A percentile compares a stretch with the other conserved stretches of the same genome.
These are phyloP conservation scores for Gnomoniopsis sp. DNA, from an alignment of 2,329 filamentous ascomycete species.

Conservation along the genomic window DNA sequence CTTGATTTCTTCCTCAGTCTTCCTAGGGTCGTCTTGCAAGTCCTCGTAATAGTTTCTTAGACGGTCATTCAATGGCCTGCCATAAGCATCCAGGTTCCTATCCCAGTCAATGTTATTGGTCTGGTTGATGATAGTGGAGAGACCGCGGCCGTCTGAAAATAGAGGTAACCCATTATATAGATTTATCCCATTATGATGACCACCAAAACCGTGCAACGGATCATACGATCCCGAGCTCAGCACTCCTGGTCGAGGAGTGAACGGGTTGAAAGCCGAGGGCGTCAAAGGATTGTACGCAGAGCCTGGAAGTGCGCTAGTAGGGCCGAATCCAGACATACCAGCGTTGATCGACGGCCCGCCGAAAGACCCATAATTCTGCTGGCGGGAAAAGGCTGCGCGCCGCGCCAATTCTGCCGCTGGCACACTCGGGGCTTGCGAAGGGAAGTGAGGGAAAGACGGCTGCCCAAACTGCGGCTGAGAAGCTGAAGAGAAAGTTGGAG, in stretches of 20 bases:
- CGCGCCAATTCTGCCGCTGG: constrained; percentile 21
- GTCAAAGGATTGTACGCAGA: background rate
- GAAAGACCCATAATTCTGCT: constrained; percentile 9
- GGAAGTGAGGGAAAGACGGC: background rate
- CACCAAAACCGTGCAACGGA: constrained; percentile 1
- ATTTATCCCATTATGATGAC: constrained; percentile 6
- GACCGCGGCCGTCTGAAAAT: constrained; percentile 10
- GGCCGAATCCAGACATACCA: background rate
- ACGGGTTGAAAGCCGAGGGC: background rate
- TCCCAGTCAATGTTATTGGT: constrained; percentile 35
- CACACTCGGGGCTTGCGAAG: background rate
- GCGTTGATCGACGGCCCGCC: background rate
- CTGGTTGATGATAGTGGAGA: constrained; percentile 35
- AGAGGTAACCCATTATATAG: constrained; percentile 10
- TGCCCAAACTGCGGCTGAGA: background rate
- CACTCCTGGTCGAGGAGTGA: constrained; percentile 18
- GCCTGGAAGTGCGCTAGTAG: background rate
- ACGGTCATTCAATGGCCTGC: constrained; percentile 32
- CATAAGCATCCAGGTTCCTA: constrained; percentile 32
- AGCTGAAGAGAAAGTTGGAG: background rate
- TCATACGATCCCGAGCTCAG: constrained; percentile 20
- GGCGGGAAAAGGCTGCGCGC: constrained; percentile 18
- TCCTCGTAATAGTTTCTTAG: constrained; percentile 33
- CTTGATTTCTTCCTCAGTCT: constrained; percentile 62
- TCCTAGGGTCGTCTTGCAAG: constrained; percentile 34